These are phyloP conservation scores for Rhododendron mucronatum DNA, from an alignment of 148 eudicot genomes.

Conservation along the genomic window DNA sequence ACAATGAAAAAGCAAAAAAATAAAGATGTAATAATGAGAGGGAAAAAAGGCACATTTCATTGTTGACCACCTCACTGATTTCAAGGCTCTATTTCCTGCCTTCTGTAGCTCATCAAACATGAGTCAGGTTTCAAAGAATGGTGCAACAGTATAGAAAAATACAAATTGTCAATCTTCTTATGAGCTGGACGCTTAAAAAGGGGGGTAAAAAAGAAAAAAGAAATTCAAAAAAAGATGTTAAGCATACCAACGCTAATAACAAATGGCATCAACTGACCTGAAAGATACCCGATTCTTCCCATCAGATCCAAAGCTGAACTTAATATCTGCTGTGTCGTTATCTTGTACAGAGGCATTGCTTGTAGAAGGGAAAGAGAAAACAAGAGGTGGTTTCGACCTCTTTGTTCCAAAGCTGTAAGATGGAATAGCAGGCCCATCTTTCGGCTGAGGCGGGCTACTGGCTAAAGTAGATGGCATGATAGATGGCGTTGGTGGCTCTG, in stretches of 20 bases:
- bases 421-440: constrained; percentile 25
- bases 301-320: constrained; percentile 66
- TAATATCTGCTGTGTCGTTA: constrained; percentile 32
- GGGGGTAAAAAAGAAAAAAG: background rate
- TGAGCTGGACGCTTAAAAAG: background rate
- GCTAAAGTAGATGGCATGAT: constrained; percentile 52
- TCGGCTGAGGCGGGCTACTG: constrained; percentile 26
- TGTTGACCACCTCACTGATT: background rate
- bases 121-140: background rate
- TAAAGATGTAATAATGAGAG: background rate
- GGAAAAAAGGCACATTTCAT: background rate
- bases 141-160: background rate
- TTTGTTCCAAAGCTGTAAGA: constrained; percentile 49
- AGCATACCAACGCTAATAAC: constrained; percentile 27
- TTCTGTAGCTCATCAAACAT: background rate
- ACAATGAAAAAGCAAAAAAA: background rate
- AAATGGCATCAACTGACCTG: constrained; percentile 40
- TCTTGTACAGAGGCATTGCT: constrained; percentile 29
- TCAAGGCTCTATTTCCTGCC: background rate
- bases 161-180: background rate
- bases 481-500: constrained; percentile 90
- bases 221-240: background rate
- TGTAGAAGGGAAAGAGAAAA: constrained; percentile 55
- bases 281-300: constrained; percentile 57
- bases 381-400: constrained; percentile 40